phyloP scores from a whole-genome alignment of 345 rosid species.

The Viola odorata region DNA sequence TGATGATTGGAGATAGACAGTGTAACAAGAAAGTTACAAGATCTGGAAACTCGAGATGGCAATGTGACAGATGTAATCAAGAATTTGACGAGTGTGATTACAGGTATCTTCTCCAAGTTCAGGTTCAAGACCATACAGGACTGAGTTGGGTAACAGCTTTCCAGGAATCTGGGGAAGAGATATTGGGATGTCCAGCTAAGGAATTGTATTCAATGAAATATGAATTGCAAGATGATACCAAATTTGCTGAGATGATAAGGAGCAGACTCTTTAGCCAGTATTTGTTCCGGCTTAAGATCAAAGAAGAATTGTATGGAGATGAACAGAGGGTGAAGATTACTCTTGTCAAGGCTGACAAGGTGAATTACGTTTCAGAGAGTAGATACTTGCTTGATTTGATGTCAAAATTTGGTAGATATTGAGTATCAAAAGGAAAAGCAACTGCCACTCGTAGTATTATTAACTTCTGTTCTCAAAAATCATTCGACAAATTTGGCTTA shows the following conservation, averaged over 20 bases:
- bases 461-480: constrained; percentile 7
- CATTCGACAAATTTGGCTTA: neutral
- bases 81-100: constrained; percentile 84
- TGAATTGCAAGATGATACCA: constrained; percentile 52
- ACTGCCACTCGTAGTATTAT: constrained; percentile 5
- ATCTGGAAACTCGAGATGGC: constrained; percentile 58
- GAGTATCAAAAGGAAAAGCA: constrained; percentile 11
- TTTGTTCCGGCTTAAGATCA: constrained; percentile 71
- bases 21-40: constrained; percentile 70
- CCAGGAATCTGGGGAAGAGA: constrained; percentile 82
- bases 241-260: constrained; percentile 44
- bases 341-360: constrained; percentile 56
- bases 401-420: constrained; percentile 17
- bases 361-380: constrained; percentile 59
- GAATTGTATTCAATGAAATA: constrained; percentile 59
- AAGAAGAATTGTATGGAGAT: constrained; percentile 77
- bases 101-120: constrained; percentile 79
- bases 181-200: constrained; percentile 66
- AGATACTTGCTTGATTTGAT: constrained; percentile 54
- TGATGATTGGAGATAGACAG: constrained; percentile 82
- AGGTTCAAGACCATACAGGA: constrained; percentile 86
- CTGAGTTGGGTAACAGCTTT: constrained; percentile 81
- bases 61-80: constrained; percentile 84
- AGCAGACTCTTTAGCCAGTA: constrained; percentile 51
- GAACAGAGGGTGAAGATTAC: constrained; percentile 81